Evolutionary conservation across 1,284 basidiomycete species (phyloP), one percentile per base, ranked within the genome.

Genomic region (Sporisorium reilianum): DNA sequence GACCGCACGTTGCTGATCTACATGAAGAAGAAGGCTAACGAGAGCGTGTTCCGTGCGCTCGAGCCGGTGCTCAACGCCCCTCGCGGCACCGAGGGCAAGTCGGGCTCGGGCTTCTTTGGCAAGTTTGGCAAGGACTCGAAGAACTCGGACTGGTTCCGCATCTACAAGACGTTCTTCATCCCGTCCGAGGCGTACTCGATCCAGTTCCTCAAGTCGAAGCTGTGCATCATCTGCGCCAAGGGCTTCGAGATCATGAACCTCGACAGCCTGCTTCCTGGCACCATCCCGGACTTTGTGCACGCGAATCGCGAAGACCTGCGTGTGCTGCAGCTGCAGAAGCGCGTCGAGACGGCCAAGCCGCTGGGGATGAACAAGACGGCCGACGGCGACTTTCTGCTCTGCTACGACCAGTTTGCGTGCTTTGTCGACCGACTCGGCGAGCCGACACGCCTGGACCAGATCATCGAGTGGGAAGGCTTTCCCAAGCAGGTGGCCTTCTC

Each of bases 221-320:
- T 99, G 64, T 94, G 93, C 6, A 92, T 99, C 62, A 89, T 96
- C 32, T 95, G 94, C 77, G 89, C 92, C 2, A 94, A 93, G 80
- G 94, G 93, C n/a, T 96, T 97, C 80, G 81, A 85, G 86, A 96
- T 97, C 79, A 97, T 97, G 93, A 93, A 97, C 84, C 87, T 98
- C 34, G 85, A 85, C 55, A 73, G 68, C 25, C 90, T 93, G 85
- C 91, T 93, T 86, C 94, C 93, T 80, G 93, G 94, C 2, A 93
- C 92, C 1, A 94, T 97, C 32, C 87, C 88, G 0, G 86, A 86
- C 57, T 87, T 87, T 59, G 85, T 86, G 59, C 91, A 93, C 9
- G 89, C 83, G 23, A 80, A 75, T 41, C 71, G 86, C 44, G 92
- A 94, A 74, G 92, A 94, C 76, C 88, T 91, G 30, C 88, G 89